These are phyloP conservation scores for Candida coquimbonensis DNA, from an alignment of 805 yeast species.

Conservation along the genomic window DNA sequence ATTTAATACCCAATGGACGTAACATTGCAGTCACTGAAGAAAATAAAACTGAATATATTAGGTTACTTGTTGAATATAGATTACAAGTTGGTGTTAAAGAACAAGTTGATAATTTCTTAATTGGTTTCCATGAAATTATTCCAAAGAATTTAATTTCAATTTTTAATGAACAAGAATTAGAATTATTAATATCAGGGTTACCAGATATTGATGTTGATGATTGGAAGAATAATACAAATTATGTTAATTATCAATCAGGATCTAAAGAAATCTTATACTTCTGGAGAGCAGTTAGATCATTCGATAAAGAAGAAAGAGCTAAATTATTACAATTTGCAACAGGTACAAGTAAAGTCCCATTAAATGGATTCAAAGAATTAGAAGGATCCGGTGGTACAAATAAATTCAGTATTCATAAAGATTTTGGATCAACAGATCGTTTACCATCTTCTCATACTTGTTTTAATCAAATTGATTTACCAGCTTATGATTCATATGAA, in stretches of 20 bases:
- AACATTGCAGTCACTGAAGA: slow-evolving; percentile 82
- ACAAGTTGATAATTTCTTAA: slow-evolving; percentile 77
- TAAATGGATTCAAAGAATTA: slow-evolving; percentile 85
- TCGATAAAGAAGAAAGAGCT: slow-evolving; percentile 91
- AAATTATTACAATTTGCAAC: slow-evolving; percentile 92
- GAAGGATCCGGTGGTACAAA: slow-evolving; percentile 83
- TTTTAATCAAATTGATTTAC: slow-evolving; percentile 89
- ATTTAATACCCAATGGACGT: slow-evolving; percentile 75
- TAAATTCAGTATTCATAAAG: slow-evolving; percentile 84
- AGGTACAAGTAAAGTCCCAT: slow-evolving; percentile 94
- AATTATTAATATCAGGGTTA: slow-evolving; percentile 83
- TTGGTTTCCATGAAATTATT: slow-evolving; percentile 86
- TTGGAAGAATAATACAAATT: slow-evolving; percentile 82
- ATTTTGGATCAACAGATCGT: slow-evolving; percentile 77
- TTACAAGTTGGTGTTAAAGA: slow-evolving; percentile 76
- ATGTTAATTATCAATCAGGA: slow-evolving; percentile 74
- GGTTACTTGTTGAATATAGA: slow-evolving; percentile 78
- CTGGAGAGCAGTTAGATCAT: slow-evolving; percentile 95
- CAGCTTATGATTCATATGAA: slow-evolving; percentile 87
- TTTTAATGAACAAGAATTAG: slow-evolving; percentile 94
- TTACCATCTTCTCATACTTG: slow-evolving; percentile 96
- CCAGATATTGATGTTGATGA: slow-evolving; percentile 96
- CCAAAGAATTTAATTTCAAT: slow-evolving; percentile 77
- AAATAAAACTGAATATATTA: slow-evolving; percentile 86
- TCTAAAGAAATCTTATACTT: slow-evolving; percentile 92